These are phyloP conservation scores for Neurospora tetrasperma DNA, from an alignment of 495 filamentous ascomycete genomes.

Conservation along the genomic window DNA sequence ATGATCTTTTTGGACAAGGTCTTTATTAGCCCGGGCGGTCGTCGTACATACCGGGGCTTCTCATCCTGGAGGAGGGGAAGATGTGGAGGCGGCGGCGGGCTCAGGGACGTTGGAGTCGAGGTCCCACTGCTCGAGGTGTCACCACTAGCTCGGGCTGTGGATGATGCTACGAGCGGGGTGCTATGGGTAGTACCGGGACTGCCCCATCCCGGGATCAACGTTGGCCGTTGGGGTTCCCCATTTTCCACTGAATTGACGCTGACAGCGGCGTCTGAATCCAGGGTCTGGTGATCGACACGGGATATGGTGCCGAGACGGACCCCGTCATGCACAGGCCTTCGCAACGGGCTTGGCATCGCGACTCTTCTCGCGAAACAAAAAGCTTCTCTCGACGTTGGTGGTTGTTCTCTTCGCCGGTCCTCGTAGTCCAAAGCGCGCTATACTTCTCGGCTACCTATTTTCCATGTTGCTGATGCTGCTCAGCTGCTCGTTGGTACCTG, in stretches of 20 bases:
- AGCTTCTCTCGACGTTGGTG: neutral
- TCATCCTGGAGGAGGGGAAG: neutral
- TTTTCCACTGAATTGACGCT: neutral
- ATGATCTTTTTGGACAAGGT: neutral
- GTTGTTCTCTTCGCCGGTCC: neutral
- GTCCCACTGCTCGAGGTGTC: neutral
- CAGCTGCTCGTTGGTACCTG: neutral
- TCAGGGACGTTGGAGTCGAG: neutral
- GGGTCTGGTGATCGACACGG: neutral
- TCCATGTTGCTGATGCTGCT: neutral
- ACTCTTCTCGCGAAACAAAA: neutral
- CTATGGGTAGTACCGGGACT: neutral
- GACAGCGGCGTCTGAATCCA: neutral
- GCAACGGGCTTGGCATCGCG: neutral
- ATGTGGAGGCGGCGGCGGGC: neutral
- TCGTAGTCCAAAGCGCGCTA: neutral
- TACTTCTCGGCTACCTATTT: neutral
- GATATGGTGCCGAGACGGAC: neutral
- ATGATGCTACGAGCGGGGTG: neutral
- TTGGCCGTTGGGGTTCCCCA: neutral
- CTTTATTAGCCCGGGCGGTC: neutral
- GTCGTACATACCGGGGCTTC: neutral
- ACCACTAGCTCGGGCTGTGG: neutral
- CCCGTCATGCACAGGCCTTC: neutral
- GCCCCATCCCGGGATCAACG: neutral